These are phyloP conservation scores for Periconia digitata DNA, from an alignment of 2,329 filamentous ascomycete genomes.

Conservation along the genomic window DNA sequence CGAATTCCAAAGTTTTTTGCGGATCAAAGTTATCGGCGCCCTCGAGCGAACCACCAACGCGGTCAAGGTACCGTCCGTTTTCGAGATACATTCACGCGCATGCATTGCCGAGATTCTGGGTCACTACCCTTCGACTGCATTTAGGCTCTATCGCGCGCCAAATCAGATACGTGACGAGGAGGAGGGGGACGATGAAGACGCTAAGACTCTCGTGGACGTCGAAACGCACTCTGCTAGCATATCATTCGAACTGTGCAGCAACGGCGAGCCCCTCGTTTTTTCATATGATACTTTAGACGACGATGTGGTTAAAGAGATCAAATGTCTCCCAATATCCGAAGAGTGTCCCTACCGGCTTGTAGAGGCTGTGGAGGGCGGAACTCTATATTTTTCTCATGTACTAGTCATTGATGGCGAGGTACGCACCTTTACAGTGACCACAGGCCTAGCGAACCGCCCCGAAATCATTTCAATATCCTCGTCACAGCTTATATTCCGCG, in stretches of 20 bases:
- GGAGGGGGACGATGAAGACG: constrained; percentile 6
- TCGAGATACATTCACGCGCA: constrained; percentile 4
- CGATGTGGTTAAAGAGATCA: constrained; percentile 6
- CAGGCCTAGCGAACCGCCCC: not conserved
- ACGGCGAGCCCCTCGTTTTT: not conserved
- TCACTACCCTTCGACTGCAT: constrained; percentile 6
- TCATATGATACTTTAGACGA: constrained; percentile 4
- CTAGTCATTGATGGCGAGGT: constrained; percentile 5
- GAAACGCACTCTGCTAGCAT: not conserved
- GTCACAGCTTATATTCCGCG: constrained; percentile 4
- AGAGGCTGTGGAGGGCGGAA: constrained; percentile 7
- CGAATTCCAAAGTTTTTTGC: constrained; percentile 10
- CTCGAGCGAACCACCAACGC: not conserved
- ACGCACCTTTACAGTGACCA: constrained; percentile 10
- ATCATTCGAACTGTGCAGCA: not conserved
- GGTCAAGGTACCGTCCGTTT: constrained; percentile 5
- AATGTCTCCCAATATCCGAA: constrained; percentile 9
- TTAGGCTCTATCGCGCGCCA: constrained; percentile 5
- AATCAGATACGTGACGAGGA: not conserved
- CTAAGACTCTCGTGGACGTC: constrained; percentile 5
- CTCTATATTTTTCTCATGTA: constrained; percentile 9
- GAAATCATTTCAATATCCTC: constrained; percentile 3
- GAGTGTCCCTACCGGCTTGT: constrained; percentile 7
- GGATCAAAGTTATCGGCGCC: constrained; percentile 2
- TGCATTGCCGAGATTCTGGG: constrained; percentile 9